These are phyloP conservation scores for Delphinella strobiligena DNA, from an alignment of 2,329 filamentous ascomycete species.

Conservation along the genomic window DNA sequence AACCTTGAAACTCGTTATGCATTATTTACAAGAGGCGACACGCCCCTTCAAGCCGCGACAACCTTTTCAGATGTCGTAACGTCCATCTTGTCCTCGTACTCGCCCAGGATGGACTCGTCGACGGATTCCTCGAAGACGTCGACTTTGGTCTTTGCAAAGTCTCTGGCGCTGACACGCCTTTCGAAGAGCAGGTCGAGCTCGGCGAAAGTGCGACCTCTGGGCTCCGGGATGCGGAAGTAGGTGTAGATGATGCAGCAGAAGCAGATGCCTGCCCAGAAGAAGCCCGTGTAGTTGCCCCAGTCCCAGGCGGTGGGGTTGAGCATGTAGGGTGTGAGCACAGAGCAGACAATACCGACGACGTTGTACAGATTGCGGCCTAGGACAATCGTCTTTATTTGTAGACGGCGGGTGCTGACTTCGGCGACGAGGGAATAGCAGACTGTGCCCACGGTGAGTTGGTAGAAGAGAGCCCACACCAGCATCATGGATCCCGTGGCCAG, in stretches of 20 bases:
- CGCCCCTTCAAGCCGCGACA: too few species aligned
- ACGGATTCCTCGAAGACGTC: slow-evolving; percentile 41
- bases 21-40: too few species aligned
- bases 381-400: slow-evolving; percentile 87
- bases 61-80: slow-evolving; percentile 7
- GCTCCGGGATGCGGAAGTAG: slow-evolving; percentile 72
- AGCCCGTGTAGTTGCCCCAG: slow-evolving; percentile 77
- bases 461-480: slow-evolving; percentile 69
- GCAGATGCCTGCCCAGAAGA: slow-evolving; percentile 78
- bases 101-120: slow-evolving; percentile 12
- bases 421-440: slow-evolving; percentile 83
- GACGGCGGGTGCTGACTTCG: slow-evolving; percentile 67
- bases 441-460: slow-evolving; percentile 78
- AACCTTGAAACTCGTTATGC: too few species aligned
- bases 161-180: slow-evolving; percentile 54
- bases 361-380: slow-evolving; percentile 69
- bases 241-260: slow-evolving; percentile 72
- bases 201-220: slow-evolving; percentile 67
- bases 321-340: slow-evolving; percentile 83
- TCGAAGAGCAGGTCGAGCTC: slow-evolving; percentile 82
- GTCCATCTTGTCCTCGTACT: slow-evolving; percentile 7
- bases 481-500: slow-evolving; percentile 78
- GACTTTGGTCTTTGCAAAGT: slow-evolving; percentile 50
- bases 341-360: slow-evolving; percentile 68
- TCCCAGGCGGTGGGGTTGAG: slow-evolving; percentile 77